Percentiles rank a stretch among this genome's conserved stretches.
Evolutionary conservation across 1,139 yeast species (phyloP).

Genomic region (Suhomyces terraborum): DNA sequence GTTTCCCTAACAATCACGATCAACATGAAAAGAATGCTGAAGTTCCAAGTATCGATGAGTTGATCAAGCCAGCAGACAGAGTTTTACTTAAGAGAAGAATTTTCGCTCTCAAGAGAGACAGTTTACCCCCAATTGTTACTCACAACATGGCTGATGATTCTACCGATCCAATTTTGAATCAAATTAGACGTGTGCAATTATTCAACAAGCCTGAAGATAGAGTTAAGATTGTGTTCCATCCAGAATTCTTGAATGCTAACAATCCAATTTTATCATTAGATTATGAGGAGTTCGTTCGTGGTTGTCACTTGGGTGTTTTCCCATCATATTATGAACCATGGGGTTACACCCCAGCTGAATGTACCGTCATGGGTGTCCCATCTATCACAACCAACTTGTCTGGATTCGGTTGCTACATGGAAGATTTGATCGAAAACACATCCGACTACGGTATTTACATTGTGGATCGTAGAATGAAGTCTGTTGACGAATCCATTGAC

Average conservation of each 20-base stretch:
- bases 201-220: constrained; percentile 90
- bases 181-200: constrained; percentile 86
- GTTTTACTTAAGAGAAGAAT: constrained; percentile 90
- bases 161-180: constrained; percentile 87
- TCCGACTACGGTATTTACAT: constrained; percentile 96
- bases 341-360: constrained; percentile 99
- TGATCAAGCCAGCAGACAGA: constrained; percentile 84
- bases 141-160: constrained; percentile 95
- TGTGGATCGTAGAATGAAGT: constrained; percentile 91
- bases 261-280: constrained; percentile 92
- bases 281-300: constrained; percentile 96
- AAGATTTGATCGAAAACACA: constrained; percentile 91
- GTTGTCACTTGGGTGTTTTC: constrained; percentile 97
- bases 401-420: constrained; percentile 99
- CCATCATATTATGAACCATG: constrained; percentile 99
- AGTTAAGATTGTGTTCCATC: constrained; percentile 95
- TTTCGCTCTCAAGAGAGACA: constrained; percentile 84
- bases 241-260: constrained; percentile 92
- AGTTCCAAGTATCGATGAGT: constrained; percentile 69
- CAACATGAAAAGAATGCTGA: constrained; percentile 57
- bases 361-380: constrained; percentile 99
- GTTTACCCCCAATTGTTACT: constrained; percentile 95
- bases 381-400: constrained; percentile 96
- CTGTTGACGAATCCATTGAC: constrained; percentile 91
- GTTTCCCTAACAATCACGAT: constrained; percentile 65